phyloP scores from a whole-genome alignment of 768 basidiomycete genomes.

The Amanita thiersii region DNA sequence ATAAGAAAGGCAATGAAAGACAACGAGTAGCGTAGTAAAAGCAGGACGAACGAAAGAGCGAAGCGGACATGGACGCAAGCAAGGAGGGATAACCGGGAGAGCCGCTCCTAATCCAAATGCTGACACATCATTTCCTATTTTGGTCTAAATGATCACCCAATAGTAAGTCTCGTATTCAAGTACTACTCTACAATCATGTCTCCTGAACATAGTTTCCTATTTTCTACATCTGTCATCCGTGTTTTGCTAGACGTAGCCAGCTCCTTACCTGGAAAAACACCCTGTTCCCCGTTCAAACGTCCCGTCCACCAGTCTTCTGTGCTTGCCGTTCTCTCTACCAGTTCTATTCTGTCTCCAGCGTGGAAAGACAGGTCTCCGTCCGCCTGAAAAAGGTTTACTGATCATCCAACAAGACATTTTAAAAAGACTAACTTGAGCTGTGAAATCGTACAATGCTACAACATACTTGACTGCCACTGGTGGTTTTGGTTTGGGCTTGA shows the following conservation, averaged over 20 bases:
- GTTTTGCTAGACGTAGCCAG: not conserved
- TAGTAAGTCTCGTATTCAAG: slow-evolving; percentile 17
- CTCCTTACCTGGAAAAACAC: slow-evolving; percentile 86
- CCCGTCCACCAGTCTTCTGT: slow-evolving; percentile 99
- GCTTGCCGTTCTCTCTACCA: slow-evolving; percentile 75
- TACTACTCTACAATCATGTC: slow-evolving; percentile 15
- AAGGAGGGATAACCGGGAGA: slow-evolving; percentile 10
- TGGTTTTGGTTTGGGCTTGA: slow-evolving; percentile 82
- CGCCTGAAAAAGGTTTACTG: slow-evolving; percentile 35
- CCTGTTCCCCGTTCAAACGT: slow-evolving; percentile 68
- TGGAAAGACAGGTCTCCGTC: slow-evolving; percentile 90
- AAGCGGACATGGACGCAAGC: slow-evolving; percentile 20
- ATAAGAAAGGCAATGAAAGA: slow-evolving; percentile 23
- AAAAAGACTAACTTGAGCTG: slow-evolving; percentile 57
- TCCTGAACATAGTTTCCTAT: slow-evolving; percentile 67
- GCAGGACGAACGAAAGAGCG: slow-evolving; percentile 20
- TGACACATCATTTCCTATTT: slow-evolving; percentile 18
- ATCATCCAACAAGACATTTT: not conserved
- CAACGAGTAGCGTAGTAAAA: slow-evolving; percentile 23
- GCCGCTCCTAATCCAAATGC: slow-evolving; percentile 1
- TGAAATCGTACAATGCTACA: slow-evolving; percentile 91
- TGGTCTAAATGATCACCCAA: slow-evolving; percentile 17
- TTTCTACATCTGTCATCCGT: not conserved
- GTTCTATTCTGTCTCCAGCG: slow-evolving; percentile 84
- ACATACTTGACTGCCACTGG: slow-evolving; percentile 64